Conservation (phyloP, 176 grass and related monocot species). For the Eragrostis curvula region DNA sequence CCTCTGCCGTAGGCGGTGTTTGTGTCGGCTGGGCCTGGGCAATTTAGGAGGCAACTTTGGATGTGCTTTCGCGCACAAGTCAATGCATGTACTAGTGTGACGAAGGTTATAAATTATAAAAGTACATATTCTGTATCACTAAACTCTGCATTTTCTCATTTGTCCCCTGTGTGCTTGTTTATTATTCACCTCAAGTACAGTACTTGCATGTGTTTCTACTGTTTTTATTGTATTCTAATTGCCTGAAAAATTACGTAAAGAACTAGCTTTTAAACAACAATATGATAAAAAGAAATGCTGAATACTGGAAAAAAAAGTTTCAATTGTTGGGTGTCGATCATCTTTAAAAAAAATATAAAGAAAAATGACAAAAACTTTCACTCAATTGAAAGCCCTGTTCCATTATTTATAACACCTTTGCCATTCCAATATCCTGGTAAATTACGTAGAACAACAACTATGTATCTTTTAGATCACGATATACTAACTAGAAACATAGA, state of each 20-base stretch:
- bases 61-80: conserved; percentile 42
- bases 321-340: not conserved
- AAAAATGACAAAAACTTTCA: too few relatives aligned
- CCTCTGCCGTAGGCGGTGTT: conserved; percentile 3
- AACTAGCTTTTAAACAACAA: not conserved
- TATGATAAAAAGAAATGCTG: not conserved
- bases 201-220: not conserved
- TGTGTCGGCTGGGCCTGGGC: conserved; percentile 35
- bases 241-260: not conserved
- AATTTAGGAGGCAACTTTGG: conserved; percentile 45
- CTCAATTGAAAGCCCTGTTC: too few relatives aligned
- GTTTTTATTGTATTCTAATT: not conserved
- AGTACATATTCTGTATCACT: not conserved
- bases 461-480: too few relatives aligned
- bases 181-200: not conserved
- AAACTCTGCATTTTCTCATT: not conserved
- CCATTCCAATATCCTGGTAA: too few relatives aligned
- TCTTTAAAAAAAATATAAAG: too few relatives aligned
- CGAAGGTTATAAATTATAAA: conserved; percentile 34
- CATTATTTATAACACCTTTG: too few relatives aligned
- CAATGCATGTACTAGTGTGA: conserved; percentile 37
- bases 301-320: too few relatives aligned
- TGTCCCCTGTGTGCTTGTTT: not conserved
- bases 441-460: too few relatives aligned
- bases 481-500: too few relatives aligned